Evolutionary conservation across 192 early-diverging fungal species (phyloP).

Genomic region (Phlyctochytrium bullatum): DNA sequence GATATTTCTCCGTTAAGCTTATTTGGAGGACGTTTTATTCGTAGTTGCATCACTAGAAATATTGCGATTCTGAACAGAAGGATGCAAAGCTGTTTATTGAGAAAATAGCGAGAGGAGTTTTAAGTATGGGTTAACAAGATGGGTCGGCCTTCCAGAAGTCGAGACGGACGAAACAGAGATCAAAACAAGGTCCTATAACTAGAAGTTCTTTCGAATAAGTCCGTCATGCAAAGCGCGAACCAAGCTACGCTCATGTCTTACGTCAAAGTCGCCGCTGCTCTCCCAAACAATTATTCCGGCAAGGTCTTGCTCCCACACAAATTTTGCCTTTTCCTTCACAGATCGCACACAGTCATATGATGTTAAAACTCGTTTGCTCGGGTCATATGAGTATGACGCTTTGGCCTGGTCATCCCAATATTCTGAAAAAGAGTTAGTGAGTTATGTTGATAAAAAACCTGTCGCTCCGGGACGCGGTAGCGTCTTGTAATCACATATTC

Average conservation of each 20-base stretch:
- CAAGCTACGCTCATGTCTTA: slow-evolving; percentile 35
- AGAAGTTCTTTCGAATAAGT: no score
- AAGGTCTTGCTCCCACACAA: slow-evolving; percentile 40
- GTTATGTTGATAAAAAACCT: not conserved
- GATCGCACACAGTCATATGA: slow-evolving; percentile 71
- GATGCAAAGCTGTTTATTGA: no score
- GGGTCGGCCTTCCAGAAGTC: no score
- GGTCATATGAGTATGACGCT: slow-evolving; percentile 81
- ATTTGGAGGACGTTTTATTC: no score
- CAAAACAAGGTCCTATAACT: no score
- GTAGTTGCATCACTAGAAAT: no score
- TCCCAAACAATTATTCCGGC: slow-evolving; percentile 57
- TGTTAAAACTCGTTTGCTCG: slow-evolving; percentile 62
- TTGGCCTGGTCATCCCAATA: slow-evolving; percentile 74
- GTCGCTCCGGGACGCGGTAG: slow-evolving; percentile 62
- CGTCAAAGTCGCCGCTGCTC: slow-evolving; percentile 39
- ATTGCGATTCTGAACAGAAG: no score
- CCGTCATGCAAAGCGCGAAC: slow-evolving; percentile 30
- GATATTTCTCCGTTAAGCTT: no score
- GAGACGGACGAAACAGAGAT: no score
- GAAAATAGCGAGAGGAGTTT: no score
- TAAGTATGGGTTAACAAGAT: no score
- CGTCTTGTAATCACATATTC: slow-evolving; percentile 86
- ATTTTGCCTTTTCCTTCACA: slow-evolving; percentile 41
- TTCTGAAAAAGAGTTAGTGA: slow-evolving; percentile 26